phyloP scores from a whole-genome alignment of 768 basidiomycete genomes.

The Infundibulicybe gibba region DNA sequence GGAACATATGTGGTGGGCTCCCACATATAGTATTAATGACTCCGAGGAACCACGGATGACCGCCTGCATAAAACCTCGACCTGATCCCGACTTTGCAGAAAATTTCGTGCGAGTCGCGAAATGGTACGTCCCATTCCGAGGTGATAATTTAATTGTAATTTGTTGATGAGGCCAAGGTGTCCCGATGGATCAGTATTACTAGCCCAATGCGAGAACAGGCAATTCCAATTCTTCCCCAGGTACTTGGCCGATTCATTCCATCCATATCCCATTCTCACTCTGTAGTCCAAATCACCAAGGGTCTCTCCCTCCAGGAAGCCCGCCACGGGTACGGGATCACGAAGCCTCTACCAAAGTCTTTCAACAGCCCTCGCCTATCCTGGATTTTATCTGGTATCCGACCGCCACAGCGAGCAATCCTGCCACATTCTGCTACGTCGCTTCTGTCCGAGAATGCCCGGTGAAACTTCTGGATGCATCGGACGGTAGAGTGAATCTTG shows the following conservation, averaged over 20 bases:
- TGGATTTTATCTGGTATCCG: slow-evolving; percentile 87
- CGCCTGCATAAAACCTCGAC: slow-evolving; percentile 8
- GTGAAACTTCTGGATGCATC: slow-evolving; percentile 81
- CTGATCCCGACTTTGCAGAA: slow-evolving; percentile 18
- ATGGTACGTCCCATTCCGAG: slow-evolving; percentile 36
- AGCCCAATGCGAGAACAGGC: slow-evolving; percentile 67
- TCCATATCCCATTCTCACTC: neutral
- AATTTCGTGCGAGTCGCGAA: slow-evolving; percentile 56
- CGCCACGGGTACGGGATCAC: too few relatives aligned
- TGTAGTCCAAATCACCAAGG: too few relatives aligned
- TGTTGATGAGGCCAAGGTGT: slow-evolving; percentile 44
- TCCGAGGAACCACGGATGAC: too few relatives aligned
- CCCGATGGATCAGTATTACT: slow-evolving; percentile 70
- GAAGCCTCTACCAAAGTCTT: too few relatives aligned
- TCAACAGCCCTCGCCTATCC: slow-evolving; percentile 67
- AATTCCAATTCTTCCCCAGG: slow-evolving; percentile 53
- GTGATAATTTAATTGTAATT: too few relatives aligned
- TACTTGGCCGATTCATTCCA: slow-evolving; percentile 22
- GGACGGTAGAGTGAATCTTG: slow-evolving; percentile 58
- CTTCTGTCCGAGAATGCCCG: slow-evolving; percentile 82
- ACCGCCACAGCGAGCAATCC: slow-evolving; percentile 55
- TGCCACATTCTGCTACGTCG: slow-evolving; percentile 76
- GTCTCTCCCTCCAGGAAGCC: too few relatives aligned
- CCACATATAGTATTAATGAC: too few relatives aligned
- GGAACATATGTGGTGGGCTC: too few relatives aligned